phyloP scores from a whole-genome alignment of 768 basidiomycete genomes.

The Basidioascus undulatus region DNA sequence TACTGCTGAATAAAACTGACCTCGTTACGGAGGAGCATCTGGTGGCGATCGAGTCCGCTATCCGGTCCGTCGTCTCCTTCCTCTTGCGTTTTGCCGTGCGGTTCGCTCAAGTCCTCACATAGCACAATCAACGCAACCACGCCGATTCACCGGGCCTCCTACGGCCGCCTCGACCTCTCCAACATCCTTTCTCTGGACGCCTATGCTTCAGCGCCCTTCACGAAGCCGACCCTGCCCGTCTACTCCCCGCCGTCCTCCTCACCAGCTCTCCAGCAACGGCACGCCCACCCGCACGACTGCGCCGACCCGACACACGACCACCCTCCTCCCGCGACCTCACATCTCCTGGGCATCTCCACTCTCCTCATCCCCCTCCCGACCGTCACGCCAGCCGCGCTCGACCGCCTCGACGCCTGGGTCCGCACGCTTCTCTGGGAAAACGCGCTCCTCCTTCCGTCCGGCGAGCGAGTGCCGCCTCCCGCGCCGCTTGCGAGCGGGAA shows the following conservation, averaged over 20 bases:
- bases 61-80: constrained; percentile 20
- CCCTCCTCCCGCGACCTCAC: no score
- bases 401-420: constrained; percentile 52
- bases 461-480: neutral
- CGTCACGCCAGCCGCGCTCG: constrained; percentile 27
- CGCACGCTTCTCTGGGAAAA: constrained; percentile 62
- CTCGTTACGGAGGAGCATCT: constrained; percentile 31
- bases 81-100: neutral
- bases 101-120: neutral
- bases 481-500: neutral
- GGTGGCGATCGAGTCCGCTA: constrained; percentile 28
- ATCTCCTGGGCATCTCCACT: constrained; percentile 45
- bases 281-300: constrained; percentile 13
- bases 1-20: constrained; percentile 79
- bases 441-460: constrained; percentile 21
- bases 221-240: neutral
- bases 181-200: constrained; percentile 59
- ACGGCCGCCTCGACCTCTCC: constrained; percentile 45
- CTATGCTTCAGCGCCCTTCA: constrained; percentile 25
- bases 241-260: neutral
- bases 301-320: no score
- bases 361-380: constrained; percentile 44
- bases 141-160: constrained; percentile 44
- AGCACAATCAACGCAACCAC: constrained; percentile 56
- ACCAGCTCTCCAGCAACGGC: constrained; percentile 19